A percentile compares a stretch with the other conserved stretches of the same genome.
phyloP scores from a whole-genome alignment of 2,329 filamentous ascomycete species.

The Curvularia hawaiiensis region DNA sequence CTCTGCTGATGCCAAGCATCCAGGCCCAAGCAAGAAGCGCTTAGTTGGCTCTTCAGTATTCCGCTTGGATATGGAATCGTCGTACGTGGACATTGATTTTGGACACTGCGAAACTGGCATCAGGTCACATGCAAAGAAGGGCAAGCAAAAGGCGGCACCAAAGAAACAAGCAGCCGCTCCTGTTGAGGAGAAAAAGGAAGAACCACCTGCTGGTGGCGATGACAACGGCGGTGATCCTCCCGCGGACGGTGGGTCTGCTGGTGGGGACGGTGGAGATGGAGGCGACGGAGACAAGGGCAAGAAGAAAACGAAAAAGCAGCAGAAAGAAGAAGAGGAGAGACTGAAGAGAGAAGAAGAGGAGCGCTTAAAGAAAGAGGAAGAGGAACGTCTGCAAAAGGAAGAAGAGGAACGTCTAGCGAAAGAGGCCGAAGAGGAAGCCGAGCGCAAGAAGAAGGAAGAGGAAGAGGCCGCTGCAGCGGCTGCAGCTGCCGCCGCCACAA shows the following conservation, averaged over 20 bases:
- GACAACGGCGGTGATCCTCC: constrained; percentile 44
- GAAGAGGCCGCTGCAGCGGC: constrained; percentile 43
- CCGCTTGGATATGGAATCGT: constrained; percentile 40
- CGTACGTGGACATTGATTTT: constrained; percentile 61
- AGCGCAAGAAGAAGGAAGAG: constrained; percentile 43
- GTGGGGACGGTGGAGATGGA: constrained; percentile 44
- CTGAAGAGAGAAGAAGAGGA: constrained; percentile 47
- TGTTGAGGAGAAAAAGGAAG: constrained; percentile 55
- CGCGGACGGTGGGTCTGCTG: constrained; percentile 43
- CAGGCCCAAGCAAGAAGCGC: constrained; percentile 37
- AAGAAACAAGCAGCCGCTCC: constrained; percentile 39
- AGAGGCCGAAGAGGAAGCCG: constrained; percentile 48
- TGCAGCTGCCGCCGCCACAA: constrained; percentile 37
- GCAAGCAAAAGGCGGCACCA: constrained; percentile 47
- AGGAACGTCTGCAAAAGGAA: constrained; percentile 42
- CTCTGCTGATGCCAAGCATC: constrained; percentile 36
- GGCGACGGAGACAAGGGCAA: constrained; percentile 37
- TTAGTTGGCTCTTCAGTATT: constrained; percentile 35
- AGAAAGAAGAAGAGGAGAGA: constrained; percentile 45
- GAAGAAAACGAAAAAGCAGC: constrained; percentile 51
- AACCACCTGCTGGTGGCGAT: constrained; percentile 46
- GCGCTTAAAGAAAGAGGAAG: constrained; percentile 42
- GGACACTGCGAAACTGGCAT: constrained; percentile 58
- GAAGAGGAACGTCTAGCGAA: constrained; percentile 44
- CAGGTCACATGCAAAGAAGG: constrained; percentile 60